These are phyloP conservation scores for Pyracantha coccinea DNA, from an alignment of 331 rosid genomes.

Conservation along the genomic window DNA sequence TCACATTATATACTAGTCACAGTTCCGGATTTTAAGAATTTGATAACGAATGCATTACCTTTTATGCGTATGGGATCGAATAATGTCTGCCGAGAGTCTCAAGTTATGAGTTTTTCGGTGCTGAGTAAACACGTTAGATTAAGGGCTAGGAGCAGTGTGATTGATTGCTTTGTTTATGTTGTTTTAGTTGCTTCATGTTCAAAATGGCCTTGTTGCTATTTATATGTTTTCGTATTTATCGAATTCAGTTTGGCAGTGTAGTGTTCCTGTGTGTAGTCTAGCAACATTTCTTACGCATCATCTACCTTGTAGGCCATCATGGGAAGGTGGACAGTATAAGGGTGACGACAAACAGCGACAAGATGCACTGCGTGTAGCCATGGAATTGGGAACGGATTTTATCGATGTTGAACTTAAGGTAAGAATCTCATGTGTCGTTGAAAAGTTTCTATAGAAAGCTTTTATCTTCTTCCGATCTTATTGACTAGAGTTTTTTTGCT, in stretches of 20 bases:
- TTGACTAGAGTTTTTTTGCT: background rate
- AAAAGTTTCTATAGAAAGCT: background rate
- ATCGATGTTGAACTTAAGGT: constrained; percentile 39
- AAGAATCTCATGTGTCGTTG: background rate
- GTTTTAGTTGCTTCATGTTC: background rate
- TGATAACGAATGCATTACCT: background rate
- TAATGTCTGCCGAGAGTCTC: background rate
- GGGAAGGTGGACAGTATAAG: constrained; percentile 40
- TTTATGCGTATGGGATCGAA: background rate
- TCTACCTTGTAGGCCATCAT: constrained; percentile 24
- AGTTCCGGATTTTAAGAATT: background rate
- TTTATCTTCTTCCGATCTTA: background rate
- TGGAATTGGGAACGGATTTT: constrained; percentile 37
- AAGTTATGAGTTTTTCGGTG: background rate
- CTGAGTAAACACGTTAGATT: background rate
- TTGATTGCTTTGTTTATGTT: background rate
- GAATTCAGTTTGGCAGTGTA: background rate
- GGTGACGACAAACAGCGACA: constrained; percentile 33
- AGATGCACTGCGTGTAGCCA: constrained; percentile 24
- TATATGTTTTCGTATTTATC: background rate
- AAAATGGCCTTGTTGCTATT: background rate
- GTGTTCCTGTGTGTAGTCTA: background rate
- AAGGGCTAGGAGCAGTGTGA: background rate
- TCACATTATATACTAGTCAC: background rate
- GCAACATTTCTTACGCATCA: background rate